A percentile compares a stretch with the other conserved stretches of the same genome.
These are phyloP conservation scores for Agapanthus africanus DNA, from an alignment of 106 monocot genomes.

Conservation along the genomic window DNA sequence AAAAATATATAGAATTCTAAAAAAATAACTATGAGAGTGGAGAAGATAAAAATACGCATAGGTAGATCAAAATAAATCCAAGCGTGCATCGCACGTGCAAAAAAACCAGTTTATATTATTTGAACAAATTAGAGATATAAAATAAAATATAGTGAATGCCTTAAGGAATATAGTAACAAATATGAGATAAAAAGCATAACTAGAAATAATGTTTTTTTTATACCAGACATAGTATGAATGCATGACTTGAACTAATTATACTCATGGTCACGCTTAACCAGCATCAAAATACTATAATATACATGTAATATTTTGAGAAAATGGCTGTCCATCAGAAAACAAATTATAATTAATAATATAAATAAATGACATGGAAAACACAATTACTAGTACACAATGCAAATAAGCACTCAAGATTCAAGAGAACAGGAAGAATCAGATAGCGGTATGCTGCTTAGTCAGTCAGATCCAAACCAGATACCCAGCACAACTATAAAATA, in stretches of 20 bases:
- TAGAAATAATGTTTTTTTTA: background rate
- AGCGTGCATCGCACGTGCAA: no score
- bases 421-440: conserved; percentile 4
- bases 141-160: background rate
- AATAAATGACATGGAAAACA: background rate
- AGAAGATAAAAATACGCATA: no score
- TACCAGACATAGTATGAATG: no score
- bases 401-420: background rate
- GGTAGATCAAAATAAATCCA: no score
- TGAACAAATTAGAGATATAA: background rate
- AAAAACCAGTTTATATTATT: background rate
- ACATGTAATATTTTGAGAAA: background rate
- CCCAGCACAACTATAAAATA: conserved; percentile 19
- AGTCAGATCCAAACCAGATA: conserved; percentile 15
- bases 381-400: background rate
- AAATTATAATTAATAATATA: background rate
- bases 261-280: background rate
- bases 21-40: no score
- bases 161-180: background rate
- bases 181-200: background rate
- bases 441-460: conserved; percentile 7
- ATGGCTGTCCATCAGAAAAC: background rate
- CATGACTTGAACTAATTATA: no score
- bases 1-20: no score
- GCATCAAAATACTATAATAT: background rate